Conservation (phyloP, 306 rosid genomes). For the Phaseolus lunatus region DNA sequence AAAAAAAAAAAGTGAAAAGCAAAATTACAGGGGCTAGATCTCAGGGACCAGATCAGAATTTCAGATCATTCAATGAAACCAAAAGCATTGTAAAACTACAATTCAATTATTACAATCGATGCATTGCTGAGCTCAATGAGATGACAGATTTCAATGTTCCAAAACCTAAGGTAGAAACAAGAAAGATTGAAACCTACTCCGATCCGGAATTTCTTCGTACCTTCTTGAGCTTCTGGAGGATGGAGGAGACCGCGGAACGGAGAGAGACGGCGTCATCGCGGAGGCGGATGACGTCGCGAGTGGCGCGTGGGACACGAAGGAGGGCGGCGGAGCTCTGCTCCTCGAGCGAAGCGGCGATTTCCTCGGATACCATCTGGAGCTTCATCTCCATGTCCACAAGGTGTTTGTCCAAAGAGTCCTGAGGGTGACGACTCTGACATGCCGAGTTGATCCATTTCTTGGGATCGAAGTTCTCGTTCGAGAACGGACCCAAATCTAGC, state of each 20-base stretch:
- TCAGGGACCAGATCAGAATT: conserved; percentile 8
- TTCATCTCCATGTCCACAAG: conserved; percentile 90
- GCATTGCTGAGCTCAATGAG: background rate
- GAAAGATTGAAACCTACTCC: conserved; percentile 1
- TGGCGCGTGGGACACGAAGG: conserved; percentile 95
- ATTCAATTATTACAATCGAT: background rate
- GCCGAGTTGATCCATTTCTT: conserved; percentile 97
- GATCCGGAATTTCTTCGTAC: conserved; percentile 45
- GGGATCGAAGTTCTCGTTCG: conserved; percentile 80
- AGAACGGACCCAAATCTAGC: conserved; percentile 95
- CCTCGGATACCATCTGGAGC: conserved; percentile 94
- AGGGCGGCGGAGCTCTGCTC: conserved; percentile 91
- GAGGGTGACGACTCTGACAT: conserved; percentile 84
- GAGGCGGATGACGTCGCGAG: conserved; percentile 90
- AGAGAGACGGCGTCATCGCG: conserved; percentile 93
- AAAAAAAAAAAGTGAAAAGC: background rate
- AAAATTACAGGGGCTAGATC: conserved; percentile 4
- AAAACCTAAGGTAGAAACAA: background rate
- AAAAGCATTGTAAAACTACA: background rate
- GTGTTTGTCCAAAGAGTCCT: conserved; percentile 85
- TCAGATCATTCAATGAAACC: background rate
- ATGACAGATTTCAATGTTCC: background rate
- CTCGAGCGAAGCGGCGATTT: conserved; percentile 92
- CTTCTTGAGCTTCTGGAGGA: conserved; percentile 94
- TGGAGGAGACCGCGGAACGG: conserved; percentile 82